phyloP scores from a whole-genome alignment of 2,329 filamentous ascomycete species.

The Alternaria sp. region DNA sequence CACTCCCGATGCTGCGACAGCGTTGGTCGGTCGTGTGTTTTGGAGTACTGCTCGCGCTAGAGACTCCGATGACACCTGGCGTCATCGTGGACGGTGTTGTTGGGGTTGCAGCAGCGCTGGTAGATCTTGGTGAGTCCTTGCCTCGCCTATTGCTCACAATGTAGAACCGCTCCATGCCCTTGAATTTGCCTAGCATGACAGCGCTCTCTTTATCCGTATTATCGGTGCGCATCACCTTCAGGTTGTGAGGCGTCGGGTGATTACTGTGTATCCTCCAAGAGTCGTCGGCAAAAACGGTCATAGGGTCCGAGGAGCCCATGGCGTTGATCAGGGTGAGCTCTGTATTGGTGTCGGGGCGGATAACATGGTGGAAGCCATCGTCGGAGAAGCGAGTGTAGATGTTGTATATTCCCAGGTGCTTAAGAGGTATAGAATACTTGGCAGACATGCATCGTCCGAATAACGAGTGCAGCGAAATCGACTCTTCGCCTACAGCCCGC shows the following conservation, averaged over 20 bases:
- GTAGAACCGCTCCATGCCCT: constrained; percentile 59
- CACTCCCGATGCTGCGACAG: constrained; percentile 47
- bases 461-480: constrained; percentile 60
- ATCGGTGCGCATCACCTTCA: constrained; percentile 60
- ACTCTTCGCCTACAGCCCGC: constrained; percentile 64
- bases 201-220: constrained; percentile 53
- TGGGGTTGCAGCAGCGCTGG: constrained; percentile 37
- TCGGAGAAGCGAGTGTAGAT: constrained; percentile 61
- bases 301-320: constrained; percentile 54
- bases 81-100: constrained; percentile 35
- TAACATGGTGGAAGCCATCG: constrained; percentile 52
- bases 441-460: constrained; percentile 62
- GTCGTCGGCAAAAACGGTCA: constrained; percentile 62
- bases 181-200: constrained; percentile 51
- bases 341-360: constrained; percentile 51
- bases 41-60: constrained; percentile 30
- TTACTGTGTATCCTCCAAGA: constrained; percentile 55
- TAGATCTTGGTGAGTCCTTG: constrained; percentile 27
- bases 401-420: constrained; percentile 63
- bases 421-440: constrained; percentile 55
- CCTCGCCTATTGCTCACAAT: constrained; percentile 53
- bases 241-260: constrained; percentile 36
- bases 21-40: constrained; percentile 29
- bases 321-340: constrained; percentile 62
- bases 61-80: constrained; percentile 21